A percentile compares a stretch with the other conserved stretches of the same genome.
Conservation (phyloP, 2,329 filamentous ascomycete species). For the Aphanocladium album region DNA sequence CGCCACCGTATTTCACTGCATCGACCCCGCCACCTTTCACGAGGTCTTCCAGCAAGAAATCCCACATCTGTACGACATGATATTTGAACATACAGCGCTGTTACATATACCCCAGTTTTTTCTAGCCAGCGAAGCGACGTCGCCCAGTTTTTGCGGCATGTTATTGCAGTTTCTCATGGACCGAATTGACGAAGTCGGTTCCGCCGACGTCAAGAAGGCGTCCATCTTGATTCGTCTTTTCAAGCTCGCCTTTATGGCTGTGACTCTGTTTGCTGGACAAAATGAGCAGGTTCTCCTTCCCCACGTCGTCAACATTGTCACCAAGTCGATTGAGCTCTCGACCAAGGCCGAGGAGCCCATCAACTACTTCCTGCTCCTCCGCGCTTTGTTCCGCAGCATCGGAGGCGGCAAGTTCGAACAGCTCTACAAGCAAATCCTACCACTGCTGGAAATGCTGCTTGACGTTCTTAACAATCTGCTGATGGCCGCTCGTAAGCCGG, state of each 20-base stretch:
- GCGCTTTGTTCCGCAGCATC: constrained; percentile 92
- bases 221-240: constrained; percentile 91
- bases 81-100: constrained; percentile 91
- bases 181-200: constrained; percentile 90
- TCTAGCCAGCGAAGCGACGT: constrained; percentile 96
- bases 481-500: constrained; percentile 80
- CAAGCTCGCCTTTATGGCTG: constrained; percentile 98
- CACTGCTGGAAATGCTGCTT: constrained; percentile 91
- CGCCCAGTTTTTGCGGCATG: constrained; percentile 97
- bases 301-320: constrained; percentile 95
- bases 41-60: constrained; percentile 98
- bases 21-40: constrained; percentile 96
- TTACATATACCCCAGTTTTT: constrained; percentile 97
- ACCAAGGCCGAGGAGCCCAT: constrained; percentile 95
- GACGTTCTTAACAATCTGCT: constrained; percentile 96
- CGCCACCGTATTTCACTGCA: constrained; percentile 95
- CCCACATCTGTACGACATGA: constrained; percentile 92
- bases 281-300: constrained; percentile 95
- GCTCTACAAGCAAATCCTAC: constrained; percentile 95
- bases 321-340: constrained; percentile 92
- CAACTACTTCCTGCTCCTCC: constrained; percentile 93
- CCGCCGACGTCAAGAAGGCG: constrained; percentile 84
- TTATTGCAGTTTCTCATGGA: constrained; percentile 96
- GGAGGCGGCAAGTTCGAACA: constrained; percentile 96
- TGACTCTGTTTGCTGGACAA: constrained; percentile 88